phyloP scores from a whole-genome alignment of 371 early-diverging fungal genomes.

The Mortierella sp. region DNA sequence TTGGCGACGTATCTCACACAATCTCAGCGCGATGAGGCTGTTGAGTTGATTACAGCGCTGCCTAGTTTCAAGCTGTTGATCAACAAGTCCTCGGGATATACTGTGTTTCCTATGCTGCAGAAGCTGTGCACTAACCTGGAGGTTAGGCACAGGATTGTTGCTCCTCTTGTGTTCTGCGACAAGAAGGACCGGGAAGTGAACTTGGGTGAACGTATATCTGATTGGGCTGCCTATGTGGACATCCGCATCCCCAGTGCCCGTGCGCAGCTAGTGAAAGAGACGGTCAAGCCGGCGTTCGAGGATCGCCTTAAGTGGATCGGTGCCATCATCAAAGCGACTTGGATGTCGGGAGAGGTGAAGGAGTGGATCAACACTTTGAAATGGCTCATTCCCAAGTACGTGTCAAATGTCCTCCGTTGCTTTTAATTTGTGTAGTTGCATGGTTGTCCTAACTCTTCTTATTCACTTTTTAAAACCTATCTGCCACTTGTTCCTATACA shows the following conservation, averaged over 20 bases:
- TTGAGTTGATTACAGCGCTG: constrained; percentile 12
- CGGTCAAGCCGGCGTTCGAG: constrained; percentile 44
- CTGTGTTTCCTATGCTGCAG: constrained; percentile 12
- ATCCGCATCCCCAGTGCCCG: constrained; percentile 39
- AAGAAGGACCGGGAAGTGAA: constrained; percentile 30
- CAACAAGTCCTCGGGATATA: constrained; percentile 1
- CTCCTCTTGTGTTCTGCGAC: constrained; percentile 38
- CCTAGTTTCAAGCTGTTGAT: constrained; percentile 30
- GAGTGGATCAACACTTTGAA: constrained; percentile 47
- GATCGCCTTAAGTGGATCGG: constrained; percentile 49
- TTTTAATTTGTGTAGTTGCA: not conserved
- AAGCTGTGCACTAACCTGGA: constrained; percentile 30
- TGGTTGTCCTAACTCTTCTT: too few relatives aligned
- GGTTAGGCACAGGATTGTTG: constrained; percentile 32
- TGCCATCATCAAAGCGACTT: constrained; percentile 37
- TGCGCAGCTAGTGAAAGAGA: constrained; percentile 30
- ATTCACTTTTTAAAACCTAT: too few relatives aligned
- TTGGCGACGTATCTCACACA: constrained; percentile 17
- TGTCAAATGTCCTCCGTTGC: not conserved
- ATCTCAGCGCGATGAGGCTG: constrained; percentile 29
- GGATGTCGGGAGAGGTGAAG: constrained; percentile 11
- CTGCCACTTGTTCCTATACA: constrained; percentile 3
- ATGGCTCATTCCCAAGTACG: constrained; percentile 52
- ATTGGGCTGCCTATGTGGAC: constrained; percentile 45
- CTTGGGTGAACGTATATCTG: constrained; percentile 18